Percentiles rank a stretch among this genome's conserved stretches.
Evolutionary conservation across 495 filamentous ascomycete genomes (phyloP).

Genomic region (Opeltia flavorubescens): DNA sequence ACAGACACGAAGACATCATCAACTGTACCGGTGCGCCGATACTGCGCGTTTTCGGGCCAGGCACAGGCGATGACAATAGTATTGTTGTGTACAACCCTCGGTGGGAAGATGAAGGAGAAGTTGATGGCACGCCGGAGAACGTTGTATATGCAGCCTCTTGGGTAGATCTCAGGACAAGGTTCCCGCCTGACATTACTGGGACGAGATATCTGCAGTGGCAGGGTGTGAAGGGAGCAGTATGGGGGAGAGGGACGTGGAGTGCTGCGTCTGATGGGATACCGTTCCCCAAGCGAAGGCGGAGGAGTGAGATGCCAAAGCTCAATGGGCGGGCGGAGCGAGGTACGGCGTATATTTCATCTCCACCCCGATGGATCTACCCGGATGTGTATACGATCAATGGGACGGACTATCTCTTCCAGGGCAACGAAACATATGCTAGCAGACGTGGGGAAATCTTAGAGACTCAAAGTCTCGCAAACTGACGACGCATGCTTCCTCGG

Average conservation of each 20-base stretch:
- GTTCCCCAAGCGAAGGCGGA: not conserved
- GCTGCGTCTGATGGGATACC: not conserved
- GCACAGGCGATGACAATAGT: not conserved
- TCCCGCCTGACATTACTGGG: not conserved
- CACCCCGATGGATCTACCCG: not conserved
- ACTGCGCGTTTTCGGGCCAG: not conserved
- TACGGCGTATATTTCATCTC: not conserved
- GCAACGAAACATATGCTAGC: too few species aligned
- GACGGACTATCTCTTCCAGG: too few species aligned
- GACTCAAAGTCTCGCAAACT: too few species aligned
- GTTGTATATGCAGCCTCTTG: not conserved
- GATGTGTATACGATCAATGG: not conserved
- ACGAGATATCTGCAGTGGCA: constrained; percentile 1
- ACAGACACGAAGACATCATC: not conserved
- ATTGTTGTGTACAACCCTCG: not conserved
- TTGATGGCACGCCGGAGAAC: too few species aligned
- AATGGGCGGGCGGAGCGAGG: not conserved
- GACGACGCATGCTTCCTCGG: too few species aligned
- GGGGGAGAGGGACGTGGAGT: not conserved
- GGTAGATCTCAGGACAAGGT: not conserved
- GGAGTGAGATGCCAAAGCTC: not conserved
- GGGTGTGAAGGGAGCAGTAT: not conserved
- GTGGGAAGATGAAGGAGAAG: too few species aligned
- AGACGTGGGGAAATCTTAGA: too few species aligned
- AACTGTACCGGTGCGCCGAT: not conserved